phyloP scores from a whole-genome alignment of 305 asterid species.

The Fraxinus velutina region DNA sequence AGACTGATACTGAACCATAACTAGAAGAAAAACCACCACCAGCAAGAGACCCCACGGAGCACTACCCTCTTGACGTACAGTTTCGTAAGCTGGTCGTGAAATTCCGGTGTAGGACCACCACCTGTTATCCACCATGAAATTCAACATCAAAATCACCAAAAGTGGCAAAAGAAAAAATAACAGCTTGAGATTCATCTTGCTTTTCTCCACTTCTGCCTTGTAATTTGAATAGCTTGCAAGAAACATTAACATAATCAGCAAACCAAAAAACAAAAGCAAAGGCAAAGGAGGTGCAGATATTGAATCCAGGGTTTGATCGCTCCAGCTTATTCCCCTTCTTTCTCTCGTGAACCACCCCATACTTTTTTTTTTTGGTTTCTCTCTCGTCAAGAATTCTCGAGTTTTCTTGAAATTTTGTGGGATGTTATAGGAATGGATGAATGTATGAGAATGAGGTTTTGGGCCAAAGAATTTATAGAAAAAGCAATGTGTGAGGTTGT shows the following conservation, averaged over 20 bases:
- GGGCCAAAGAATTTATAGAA: background rate
- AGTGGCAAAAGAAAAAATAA: slow-evolving; percentile 41
- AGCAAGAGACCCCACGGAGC: slow-evolving; percentile 35
- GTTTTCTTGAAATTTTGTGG: background rate
- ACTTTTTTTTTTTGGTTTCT: background rate
- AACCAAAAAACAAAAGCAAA: slow-evolving; percentile 45
- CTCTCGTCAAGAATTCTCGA: background rate
- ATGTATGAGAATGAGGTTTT: background rate
- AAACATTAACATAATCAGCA: slow-evolving; percentile 37
- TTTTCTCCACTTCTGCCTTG: slow-evolving; percentile 32
- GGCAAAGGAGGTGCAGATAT: slow-evolving; percentile 55
- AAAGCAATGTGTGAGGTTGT: background rate
- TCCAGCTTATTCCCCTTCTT: slow-evolving; percentile 60
- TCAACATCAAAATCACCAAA: slow-evolving; percentile 32
- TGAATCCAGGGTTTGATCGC: slow-evolving; percentile 50
- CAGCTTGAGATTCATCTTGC: slow-evolving; percentile 37
- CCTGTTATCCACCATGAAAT: slow-evolving; percentile 34
- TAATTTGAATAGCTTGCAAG: slow-evolving; percentile 34
- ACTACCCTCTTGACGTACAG: slow-evolving; percentile 24
- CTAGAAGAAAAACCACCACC: slow-evolving; percentile 32
- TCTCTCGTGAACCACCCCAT: slow-evolving; percentile 39
- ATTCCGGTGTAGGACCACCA: slow-evolving; percentile 32
- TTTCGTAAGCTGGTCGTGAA: slow-evolving; percentile 15
- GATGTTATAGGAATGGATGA: background rate
- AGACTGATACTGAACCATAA: slow-evolving; percentile 34